Evolutionary conservation across 2,329 filamentous ascomycete genomes (phyloP), one percentile per base, ranked within the genome.

Genomic region (Teratosphaeria zuluensis): DNA sequence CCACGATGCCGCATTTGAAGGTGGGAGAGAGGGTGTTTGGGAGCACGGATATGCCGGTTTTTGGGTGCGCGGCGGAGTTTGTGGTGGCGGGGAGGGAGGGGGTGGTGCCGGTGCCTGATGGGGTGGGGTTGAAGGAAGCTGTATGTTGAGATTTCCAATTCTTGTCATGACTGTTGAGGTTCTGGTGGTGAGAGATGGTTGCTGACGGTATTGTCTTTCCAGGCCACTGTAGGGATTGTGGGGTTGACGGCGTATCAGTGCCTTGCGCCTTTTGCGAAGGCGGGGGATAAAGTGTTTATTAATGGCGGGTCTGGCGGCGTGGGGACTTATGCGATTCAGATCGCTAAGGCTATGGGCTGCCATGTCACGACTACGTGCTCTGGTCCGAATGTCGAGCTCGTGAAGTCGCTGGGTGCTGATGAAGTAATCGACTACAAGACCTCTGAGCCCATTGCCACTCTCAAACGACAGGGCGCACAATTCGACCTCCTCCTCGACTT

Each of bases 281-380:
- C 51, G 21, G 75, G 74, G 6, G 77, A 81, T 56, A 80, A 77
- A 64, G 76, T 88, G 7, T 56, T 87, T 65, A 80, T 87, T 69
- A 87, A 87, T 63, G 84, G 84, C 12, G 84, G 84, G 0, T 82
- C 78, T 5, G 85, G 85, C 9, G 85, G 85, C 0, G 80, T 77
- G 0, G 85, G 85, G 0, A 77, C 78, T 0, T 85, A 79, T 59
- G 80, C 77, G 0, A 82, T 88, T 56, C 85, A 88, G 66, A 79
- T 87, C 52, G 84, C 84, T 8, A 87, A 86, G 68, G 73, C 75
- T 0, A 66, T 83, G 3, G 84, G 84, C 0, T 84, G 81, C 63
- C 73, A 80, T 61, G 84, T 88, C 33, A 82, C 80, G 1, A 76
- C 77, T 1, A 79, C 78, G 4, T 88, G 85, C 65, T 87, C 84